Conservation (phyloP, 495 filamentous ascomycete genomes). For the Xylaria scruposa region DNA sequence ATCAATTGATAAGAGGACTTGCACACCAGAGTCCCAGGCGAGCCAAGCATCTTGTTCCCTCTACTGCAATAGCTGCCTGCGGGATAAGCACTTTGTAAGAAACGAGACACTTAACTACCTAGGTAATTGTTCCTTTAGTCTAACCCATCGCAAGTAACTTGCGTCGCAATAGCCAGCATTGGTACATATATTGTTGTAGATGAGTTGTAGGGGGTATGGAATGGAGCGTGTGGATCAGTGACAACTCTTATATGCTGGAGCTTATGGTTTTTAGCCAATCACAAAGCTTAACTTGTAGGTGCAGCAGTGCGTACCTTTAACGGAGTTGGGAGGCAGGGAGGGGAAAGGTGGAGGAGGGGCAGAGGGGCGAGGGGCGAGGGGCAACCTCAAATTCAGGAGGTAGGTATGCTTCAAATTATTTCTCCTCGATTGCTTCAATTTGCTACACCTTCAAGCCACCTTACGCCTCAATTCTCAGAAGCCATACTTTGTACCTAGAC, state of each 20-base stretch:
- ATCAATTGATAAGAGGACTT: neutral
- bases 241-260: neutral
- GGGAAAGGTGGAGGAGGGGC: neutral
- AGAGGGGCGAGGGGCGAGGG: conserved; percentile 7
- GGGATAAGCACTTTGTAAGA: neutral
- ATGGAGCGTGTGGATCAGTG: too few species aligned
- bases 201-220: too few species aligned
- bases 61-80: neutral
- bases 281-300: neutral
- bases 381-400: conserved; percentile 15
- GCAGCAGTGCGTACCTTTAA: neutral
- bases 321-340: neutral
- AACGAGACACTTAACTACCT: too few species aligned
- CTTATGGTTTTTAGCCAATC: neutral
- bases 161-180: too few species aligned
- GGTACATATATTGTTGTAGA: too few species aligned
- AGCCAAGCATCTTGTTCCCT: too few species aligned
- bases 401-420: neutral
- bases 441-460: neutral
- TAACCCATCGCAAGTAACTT: too few species aligned
- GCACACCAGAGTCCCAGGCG: neutral
- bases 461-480: neutral
- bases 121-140: too few species aligned
- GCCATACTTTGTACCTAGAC: neutral
- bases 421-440: conserved; percentile 9